Evolutionary conservation across 1,284 basidiomycete genomes (phyloP), one percentile per base, ranked within the genome.

Genomic region (Sporisorium scitamineum): DNA sequence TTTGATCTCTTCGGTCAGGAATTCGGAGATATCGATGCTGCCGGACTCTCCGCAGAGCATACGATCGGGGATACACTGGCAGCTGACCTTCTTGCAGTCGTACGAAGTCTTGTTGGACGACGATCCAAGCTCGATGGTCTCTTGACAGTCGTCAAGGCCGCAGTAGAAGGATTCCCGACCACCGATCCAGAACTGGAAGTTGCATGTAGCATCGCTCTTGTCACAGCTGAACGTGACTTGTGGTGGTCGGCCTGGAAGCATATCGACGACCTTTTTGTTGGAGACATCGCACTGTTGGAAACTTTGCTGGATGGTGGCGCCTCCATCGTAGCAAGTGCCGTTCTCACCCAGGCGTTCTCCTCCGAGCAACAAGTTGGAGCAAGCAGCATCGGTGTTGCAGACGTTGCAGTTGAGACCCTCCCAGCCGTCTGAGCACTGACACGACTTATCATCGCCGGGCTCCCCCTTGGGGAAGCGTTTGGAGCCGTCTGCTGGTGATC

Each of bases 281-380:
- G 95, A 98, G 29, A 99, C 95, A 84, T 97, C 91, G 87, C 96
- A 99, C 90, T 97, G 94, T 86, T 99, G 96, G 86, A 95, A 94
- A 81, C 95, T 95, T 85, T 90, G 91, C 86, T 93, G 92, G 16
- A 99, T 92, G 0, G 94, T 94, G 81, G 93, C 90, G 14, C 96
- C 96, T 48, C 93, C 94, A 62, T 89, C 92, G 88, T 97, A 96
- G 86, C 96, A 99, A 0, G 93, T 94, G 91, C 97, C 95, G 78
- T 94, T 93, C 45, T 86, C 84, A 27, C 87, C 85, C 5, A 81
- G 74, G 2, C 67, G 54, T 20, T 81, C 80, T 42, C 80, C 80
- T 3, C 76, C 78, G 13, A 81, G 57, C n/a, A 63, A 3, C 24
- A 80, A 66, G 53, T 74, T 68, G 55, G 67, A 54, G 34, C 80